A percentile compares a stretch with the other conserved stretches of the same genome.
Evolutionary conservation across 768 basidiomycete genomes (phyloP).

Genomic region (Boletus pseudopeckii): DNA sequence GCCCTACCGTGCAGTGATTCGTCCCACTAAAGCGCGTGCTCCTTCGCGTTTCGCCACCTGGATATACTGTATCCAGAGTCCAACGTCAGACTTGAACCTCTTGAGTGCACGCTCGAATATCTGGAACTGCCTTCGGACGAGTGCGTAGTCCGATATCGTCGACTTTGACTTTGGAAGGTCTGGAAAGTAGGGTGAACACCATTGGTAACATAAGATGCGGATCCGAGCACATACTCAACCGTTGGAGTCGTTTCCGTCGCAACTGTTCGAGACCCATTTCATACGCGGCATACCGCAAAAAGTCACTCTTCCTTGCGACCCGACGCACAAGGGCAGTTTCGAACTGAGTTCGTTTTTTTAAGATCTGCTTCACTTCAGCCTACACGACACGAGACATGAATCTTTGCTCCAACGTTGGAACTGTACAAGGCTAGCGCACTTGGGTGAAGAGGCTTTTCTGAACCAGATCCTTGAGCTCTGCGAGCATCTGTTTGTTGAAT

Average conservation of each 20-base stretch:
- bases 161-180: conserved; percentile 38
- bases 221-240: conserved; percentile 53
- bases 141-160: conserved; percentile 79
- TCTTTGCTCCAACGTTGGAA: background rate
- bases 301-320: conserved; percentile 83
- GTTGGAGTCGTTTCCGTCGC: conserved; percentile 67
- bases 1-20: conserved; percentile 75
- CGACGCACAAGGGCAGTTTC: conserved; percentile 83
- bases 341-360: conserved; percentile 78
- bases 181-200: conserved; percentile 4
- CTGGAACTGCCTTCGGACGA: conserved; percentile 80
- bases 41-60: conserved; percentile 78
- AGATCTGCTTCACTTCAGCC: conserved; percentile 80
- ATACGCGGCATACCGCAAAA: conserved; percentile 86
- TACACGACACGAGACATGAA: conserved; percentile 26
- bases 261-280: conserved; percentile 86
- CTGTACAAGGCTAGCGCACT: conserved; percentile 38
- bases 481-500: conserved; percentile 66
- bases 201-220: background rate
- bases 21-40: conserved; percentile 74
- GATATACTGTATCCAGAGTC: conserved; percentile 87
- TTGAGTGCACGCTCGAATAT: conserved; percentile 88
- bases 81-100: conserved; percentile 85
- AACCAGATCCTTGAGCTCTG: conserved; percentile 89
- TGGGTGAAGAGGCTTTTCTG: conserved; percentile 81